Evolutionary conservation across 345 rosid species (phyloP), one percentile per base, ranked within the genome.

Genomic region (Salix suchowensis): DNA sequence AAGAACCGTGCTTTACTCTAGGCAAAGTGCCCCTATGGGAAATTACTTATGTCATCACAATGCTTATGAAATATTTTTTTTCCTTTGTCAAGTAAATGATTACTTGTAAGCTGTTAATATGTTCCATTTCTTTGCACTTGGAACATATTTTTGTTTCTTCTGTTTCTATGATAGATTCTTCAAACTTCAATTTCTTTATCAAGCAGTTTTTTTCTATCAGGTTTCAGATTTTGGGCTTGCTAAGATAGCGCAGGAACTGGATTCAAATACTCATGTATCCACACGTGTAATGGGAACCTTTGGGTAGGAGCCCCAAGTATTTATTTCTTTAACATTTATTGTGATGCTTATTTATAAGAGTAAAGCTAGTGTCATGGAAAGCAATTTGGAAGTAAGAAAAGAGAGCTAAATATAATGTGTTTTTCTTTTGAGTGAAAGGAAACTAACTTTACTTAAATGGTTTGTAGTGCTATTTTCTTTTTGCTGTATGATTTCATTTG

Each of bases 261-360:
- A 93, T 84, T 78, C 95, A 74, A 85, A 90, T 83, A 96, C 99
- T 12, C 99, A 96, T 52, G 89, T 96, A 71, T 81, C 96, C 15
- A 96, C 99, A 30, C 98, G 99, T 34, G 99, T 96, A 46, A 92
- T 96, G 97, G 99, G 99, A 75, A 96, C 99, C 61, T 96, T 96
- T 74, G 98, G 99, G 99, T 90, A 76, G 65, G 90, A 89, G 65
- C 75, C 37, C 21, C 48, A 28, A 72, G 30, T 72, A 37, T 11
- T 68, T 66, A 14, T 39, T 24, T 70, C 9, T 39, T 36, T 80
- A 14, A 7, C 30, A 21, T 1, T 7, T 32, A 37, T 11, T 32
- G 24, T 37, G 40, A 37, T 42, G 71, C 23, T 42, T 18, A 12
- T 39, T 37, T 42, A 3, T 55, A 55, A 0, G 2, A 26, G 60